Base-by-base conservation (phyloP, 345 rosid genomes). In the Corchorus capsularis region DNA sequence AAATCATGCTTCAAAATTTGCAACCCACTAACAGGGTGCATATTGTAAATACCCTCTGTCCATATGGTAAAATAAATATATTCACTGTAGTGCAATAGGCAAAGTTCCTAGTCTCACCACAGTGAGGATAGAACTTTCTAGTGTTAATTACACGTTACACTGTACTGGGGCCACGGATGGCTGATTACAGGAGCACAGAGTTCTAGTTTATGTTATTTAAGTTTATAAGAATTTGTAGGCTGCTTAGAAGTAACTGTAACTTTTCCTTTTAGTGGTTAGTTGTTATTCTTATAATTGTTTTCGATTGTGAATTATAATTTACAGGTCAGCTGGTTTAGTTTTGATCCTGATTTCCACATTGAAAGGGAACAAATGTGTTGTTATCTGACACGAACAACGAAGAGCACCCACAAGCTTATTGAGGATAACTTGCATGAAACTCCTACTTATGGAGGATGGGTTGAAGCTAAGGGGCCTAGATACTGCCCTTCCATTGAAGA, bases 391-490 rank as follows among this genome's bases (percentile, higher is more conserved):
- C 94, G 98, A 37, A 95, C 99, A 14, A 93, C 97, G 8, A 86
- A 88, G 79, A 73, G 56, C 54, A 93, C 99, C 5, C 99, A 95
- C 81, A 90, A 92, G 86, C 84, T 95, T 87, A 95, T 95, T 75
- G 83, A 79, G 82, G 96, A 95, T 34, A 95, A 93, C 83, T 86
- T 95, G 90, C 97, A 91, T 79, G 99, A 93, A 82, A 93, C 98
- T 79, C 99, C 99, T 79, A 95, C 99, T 69, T 95, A 95, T 86
- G 99, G 99, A 76, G 99, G 99, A 74, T 95, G 99, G 99, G 92
- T 93, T 68, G 98, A 95, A 87, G 96, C 99, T 45, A 95, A 92
- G 84, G 99, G 99, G 75, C 99, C 99, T 79, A 84, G 99, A 86
- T 95, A 95, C 85, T 95, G 98, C 85, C 99, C 98, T 84, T 92